These are phyloP conservation scores for Rubia peregrina DNA, from an alignment of 305 asterid genomes.

Conservation along the genomic window DNA sequence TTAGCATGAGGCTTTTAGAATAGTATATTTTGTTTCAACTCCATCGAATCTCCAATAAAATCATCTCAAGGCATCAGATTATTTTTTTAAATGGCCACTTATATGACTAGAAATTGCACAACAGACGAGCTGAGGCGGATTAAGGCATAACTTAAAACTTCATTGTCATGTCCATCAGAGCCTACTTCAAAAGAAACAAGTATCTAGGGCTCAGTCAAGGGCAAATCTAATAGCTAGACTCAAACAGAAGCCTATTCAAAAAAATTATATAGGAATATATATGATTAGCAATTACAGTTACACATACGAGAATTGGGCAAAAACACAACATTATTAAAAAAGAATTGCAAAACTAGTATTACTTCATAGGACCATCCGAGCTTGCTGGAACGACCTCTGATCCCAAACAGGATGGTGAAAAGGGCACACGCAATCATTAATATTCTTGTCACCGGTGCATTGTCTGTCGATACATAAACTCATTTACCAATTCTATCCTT, in stretches of 20 bases:
- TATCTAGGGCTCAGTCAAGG: background rate
- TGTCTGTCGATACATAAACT: constrained; percentile 37
- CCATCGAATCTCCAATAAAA: background rate
- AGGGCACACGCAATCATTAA: constrained; percentile 68
- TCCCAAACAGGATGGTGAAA: constrained; percentile 86
- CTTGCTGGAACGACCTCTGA: constrained; percentile 67
- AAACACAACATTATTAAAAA: background rate
- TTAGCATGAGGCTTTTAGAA: background rate
- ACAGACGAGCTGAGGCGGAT: background rate
- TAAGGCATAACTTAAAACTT: background rate
- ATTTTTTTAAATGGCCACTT: background rate
- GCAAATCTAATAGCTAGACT: background rate
- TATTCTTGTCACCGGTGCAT: constrained; percentile 82
- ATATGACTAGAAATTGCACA: background rate
- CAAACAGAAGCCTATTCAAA: background rate
- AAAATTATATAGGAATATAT: background rate
- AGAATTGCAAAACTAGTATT: constrained; percentile 5
- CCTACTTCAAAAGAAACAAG: background rate
- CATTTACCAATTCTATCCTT: background rate
- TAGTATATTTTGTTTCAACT: background rate
- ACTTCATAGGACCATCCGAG: constrained; percentile 85
- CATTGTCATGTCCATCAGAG: background rate
- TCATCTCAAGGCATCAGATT: background rate
- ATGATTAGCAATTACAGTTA: background rate
- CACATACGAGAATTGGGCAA: background rate